Conservation (phyloP, 176 grass and related monocot species). For the Miscanthus lutarioriparius region DNA sequence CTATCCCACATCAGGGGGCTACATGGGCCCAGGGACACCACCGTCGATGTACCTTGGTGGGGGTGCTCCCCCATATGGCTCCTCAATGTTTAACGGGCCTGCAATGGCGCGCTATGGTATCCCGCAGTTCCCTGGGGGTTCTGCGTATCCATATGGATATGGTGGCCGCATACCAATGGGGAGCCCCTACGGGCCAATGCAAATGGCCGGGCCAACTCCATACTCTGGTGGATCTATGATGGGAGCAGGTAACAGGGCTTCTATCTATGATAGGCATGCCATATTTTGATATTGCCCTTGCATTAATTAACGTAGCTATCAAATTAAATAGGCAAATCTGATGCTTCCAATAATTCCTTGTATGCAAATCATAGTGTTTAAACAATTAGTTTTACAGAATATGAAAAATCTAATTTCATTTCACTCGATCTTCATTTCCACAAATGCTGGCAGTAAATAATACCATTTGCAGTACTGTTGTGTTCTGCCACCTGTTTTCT, state of each 20-base stretch:
- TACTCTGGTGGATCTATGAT: conserved; percentile 71
- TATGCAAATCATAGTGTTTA: not conserved
- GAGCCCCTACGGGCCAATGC: conserved; percentile 65
- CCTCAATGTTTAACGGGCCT: conserved; percentile 60
- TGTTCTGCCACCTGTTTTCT: not conserved
- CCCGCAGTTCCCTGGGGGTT: conserved; percentile 67
- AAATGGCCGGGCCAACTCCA: conserved; percentile 54
- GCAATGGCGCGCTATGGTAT: conserved; percentile 57
- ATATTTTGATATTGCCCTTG: not conserved
- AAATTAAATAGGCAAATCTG: not conserved
- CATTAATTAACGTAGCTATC: not conserved
- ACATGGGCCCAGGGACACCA: conserved; percentile 60
- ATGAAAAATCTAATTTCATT: not conserved
- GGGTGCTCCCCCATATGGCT: conserved; percentile 47
- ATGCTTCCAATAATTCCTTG: not conserved
- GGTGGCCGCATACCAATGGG: conserved; percentile 59
- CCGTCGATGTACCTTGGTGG: conserved; percentile 67
- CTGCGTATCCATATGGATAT: conserved; percentile 73
- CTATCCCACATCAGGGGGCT: conserved; percentile 41
- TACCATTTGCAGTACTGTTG: not conserved
- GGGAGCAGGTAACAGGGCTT: conserved; percentile 49
- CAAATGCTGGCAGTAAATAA: not conserved
- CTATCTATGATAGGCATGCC: not conserved
- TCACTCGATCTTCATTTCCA: not conserved
- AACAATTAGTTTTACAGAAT: not conserved